phyloP scores from a whole-genome alignment of 441 rosid species.

The Populus hybrid region DNA sequence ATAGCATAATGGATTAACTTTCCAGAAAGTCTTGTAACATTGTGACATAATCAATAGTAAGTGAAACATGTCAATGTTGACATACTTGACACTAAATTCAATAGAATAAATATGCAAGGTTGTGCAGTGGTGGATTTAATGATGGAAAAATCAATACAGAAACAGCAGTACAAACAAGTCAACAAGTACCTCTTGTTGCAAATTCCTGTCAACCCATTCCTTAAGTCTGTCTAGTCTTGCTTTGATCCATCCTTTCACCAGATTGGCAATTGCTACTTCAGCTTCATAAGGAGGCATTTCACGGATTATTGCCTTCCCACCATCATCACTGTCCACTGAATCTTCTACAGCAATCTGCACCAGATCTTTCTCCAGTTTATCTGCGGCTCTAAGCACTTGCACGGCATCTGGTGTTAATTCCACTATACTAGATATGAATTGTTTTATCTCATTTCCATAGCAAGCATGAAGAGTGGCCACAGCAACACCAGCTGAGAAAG shows the following conservation, averaged over 20 bases:
- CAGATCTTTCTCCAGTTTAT: constrained; percentile 95
- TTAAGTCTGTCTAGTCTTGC: constrained; percentile 74
- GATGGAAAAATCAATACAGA: not conserved
- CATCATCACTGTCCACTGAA: constrained; percentile 96
- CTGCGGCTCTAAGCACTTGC: constrained; percentile 90
- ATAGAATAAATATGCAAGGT: not conserved
- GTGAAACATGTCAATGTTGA: not conserved
- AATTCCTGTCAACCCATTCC: constrained; percentile 83
- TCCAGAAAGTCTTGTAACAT: not conserved
- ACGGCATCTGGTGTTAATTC: constrained; percentile 93
- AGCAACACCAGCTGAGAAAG: constrained; percentile 95
- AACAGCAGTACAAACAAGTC: constrained; percentile 3
- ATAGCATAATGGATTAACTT: not conserved
- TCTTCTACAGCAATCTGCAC: constrained; percentile 99
- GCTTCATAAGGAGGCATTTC: constrained; percentile 99
- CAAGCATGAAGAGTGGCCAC: constrained; percentile 98
- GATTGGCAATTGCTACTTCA: constrained; percentile 84
- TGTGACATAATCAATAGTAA: not conserved
- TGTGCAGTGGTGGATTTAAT: not conserved
- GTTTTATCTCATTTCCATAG: constrained; percentile 89
- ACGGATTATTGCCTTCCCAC: constrained; percentile 94
- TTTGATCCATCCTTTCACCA: constrained; percentile 83
- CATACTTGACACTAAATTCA: not conserved
- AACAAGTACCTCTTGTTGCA: constrained; percentile 81
- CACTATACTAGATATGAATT: constrained; percentile 66